Evolutionary conservation across 805 yeast genomes (phyloP), one percentile per base, ranked within the genome.

Genomic region (Saccharomycopsis schoenii): DNA sequence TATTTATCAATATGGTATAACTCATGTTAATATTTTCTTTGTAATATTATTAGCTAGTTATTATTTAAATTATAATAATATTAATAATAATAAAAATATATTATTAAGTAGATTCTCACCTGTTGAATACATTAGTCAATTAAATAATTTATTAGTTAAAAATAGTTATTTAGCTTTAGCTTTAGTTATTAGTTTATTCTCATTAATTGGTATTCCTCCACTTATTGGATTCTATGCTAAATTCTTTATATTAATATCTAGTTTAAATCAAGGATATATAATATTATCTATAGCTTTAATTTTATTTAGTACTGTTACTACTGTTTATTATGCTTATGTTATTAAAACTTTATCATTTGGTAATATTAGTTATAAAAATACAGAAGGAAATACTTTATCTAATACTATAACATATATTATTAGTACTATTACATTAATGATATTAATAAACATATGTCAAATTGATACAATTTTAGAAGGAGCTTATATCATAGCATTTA

Each of bases 191-290:
- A 55, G 59, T 59, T 55, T 65, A 60, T 60, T 61, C 47, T 65
- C 67, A 41, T 65, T 65, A 60, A 66, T 66, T 11, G 67, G 67
- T 43, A 62, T 65, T 19, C 67, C 67, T 15, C 68, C 67, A 39
- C 57, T 66, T 59, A 36, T 58, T 34, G 63, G 63, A 47, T 61
- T 61, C 52, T 61, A 60, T 60, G 67, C 65, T 65, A 65, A 63
- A 64, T 64, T 60, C 47, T 65, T 54, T 61, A 56, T 66, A 57
- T 62, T 66, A 62, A 65, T 64, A 43, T 61, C 66, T 37, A 61
- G 60, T 61, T 60, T 61, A 59, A 61, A 61, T 61, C 59, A 58
- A 59, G 62, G 62, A 54, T 62, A 62, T 63, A 55, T 61, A 58
- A 61, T 60, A 39, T 58, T 60, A 58, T 60, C 64, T 54, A 54